phyloP scores from a whole-genome alignment of 1,139 yeast species.

The Barnettozyma hawaiiensis region DNA sequence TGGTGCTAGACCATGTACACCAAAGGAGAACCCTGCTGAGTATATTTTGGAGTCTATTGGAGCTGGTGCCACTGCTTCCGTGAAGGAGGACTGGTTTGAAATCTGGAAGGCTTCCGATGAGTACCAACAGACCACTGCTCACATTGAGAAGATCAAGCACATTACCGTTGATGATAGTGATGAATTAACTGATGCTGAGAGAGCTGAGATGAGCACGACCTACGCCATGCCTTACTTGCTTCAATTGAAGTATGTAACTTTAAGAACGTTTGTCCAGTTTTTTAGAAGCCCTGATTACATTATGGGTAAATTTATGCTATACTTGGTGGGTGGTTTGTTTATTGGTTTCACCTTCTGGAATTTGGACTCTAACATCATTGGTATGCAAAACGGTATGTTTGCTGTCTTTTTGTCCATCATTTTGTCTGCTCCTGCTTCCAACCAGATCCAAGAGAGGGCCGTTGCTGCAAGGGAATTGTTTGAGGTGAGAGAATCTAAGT shows the following conservation, averaged over 20 bases:
- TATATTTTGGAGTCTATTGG: slow-evolving; percentile 57
- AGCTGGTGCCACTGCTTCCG: slow-evolving; percentile 49
- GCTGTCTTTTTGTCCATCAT: slow-evolving; percentile 44
- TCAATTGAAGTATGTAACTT: slow-evolving; percentile 29
- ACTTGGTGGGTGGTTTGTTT: slow-evolving; percentile 40
- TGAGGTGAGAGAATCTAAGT: slow-evolving; percentile 53
- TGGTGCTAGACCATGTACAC: slow-evolving; percentile 37
- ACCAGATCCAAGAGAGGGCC: slow-evolving; percentile 52
- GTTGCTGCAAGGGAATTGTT: slow-evolving; percentile 45
- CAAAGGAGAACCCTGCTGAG: slow-evolving; percentile 52
- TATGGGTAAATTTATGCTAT: slow-evolving; percentile 33
- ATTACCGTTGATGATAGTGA: slow-evolving; percentile 3
- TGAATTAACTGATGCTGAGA: slow-evolving; percentile 28
- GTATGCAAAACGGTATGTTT: slow-evolving; percentile 48
- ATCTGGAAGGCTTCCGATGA: slow-evolving; percentile 38
- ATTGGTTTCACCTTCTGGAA: slow-evolving; percentile 53
- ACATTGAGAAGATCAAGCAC: slow-evolving; percentile 23
- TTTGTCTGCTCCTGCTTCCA: slow-evolving; percentile 44
- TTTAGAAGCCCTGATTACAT: slow-evolving; percentile 38
- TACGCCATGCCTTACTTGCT: slow-evolving; percentile 32
- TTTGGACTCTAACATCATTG: slow-evolving; percentile 42
- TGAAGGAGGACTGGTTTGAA: slow-evolving; percentile 39
- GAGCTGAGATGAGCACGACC: slow-evolving; percentile 16
- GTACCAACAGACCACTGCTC: slow-evolving; percentile 23
- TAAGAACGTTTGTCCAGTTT: slow-evolving; percentile 32